Evolutionary conservation across 495 filamentous ascomycete genomes (phyloP).

Genomic region (Xylaria intraflava): DNA sequence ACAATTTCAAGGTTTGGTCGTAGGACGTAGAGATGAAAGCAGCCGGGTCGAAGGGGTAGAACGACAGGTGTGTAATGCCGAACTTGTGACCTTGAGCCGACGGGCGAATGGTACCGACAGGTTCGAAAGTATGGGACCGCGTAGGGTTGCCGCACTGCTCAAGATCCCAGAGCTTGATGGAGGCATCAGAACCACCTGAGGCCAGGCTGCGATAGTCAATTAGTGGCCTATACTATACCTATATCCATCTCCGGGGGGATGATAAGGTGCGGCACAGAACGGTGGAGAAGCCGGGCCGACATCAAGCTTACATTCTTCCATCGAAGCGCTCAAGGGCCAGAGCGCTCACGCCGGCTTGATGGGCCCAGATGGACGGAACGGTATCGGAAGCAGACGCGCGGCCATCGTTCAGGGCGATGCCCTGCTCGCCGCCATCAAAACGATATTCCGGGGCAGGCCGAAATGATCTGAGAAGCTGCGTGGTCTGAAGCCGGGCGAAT

Average conservation of each 20-base stretch:
- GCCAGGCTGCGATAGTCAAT: slow-evolving; percentile 51
- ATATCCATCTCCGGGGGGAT: neutral
- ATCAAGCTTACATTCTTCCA: slow-evolving; percentile 58
- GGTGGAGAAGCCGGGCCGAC: neutral
- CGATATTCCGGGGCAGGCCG: slow-evolving; percentile 56
- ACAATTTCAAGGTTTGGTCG: slow-evolving; percentile 77
- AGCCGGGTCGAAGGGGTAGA: slow-evolving; percentile 79
- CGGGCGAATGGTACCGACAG: slow-evolving; percentile 35
- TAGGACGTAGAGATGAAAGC: slow-evolving; percentile 78
- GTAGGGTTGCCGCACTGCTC: slow-evolving; percentile 42
- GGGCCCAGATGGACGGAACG: slow-evolving; percentile 45
- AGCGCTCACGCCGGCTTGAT: slow-evolving; percentile 68
- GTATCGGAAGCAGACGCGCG: slow-evolving; percentile 16
- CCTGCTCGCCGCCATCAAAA: slow-evolving; percentile 56
- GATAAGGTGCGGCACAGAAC: neutral
- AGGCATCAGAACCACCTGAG: slow-evolving; percentile 74
- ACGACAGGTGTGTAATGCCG: slow-evolving; percentile 76
- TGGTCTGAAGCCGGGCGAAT: slow-evolving; percentile 58
- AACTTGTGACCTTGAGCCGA: slow-evolving; percentile 51
- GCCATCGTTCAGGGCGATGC: slow-evolving; percentile 15
- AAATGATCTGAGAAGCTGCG: slow-evolving; percentile 48
- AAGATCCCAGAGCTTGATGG: slow-evolving; percentile 78
- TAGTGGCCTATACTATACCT: neutral
- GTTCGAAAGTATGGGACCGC: slow-evolving; percentile 40
- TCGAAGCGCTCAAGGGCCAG: slow-evolving; percentile 72